Conservation (phyloP, 2,329 filamentous ascomycete species). For the Aspergillus vadensis region DNA sequence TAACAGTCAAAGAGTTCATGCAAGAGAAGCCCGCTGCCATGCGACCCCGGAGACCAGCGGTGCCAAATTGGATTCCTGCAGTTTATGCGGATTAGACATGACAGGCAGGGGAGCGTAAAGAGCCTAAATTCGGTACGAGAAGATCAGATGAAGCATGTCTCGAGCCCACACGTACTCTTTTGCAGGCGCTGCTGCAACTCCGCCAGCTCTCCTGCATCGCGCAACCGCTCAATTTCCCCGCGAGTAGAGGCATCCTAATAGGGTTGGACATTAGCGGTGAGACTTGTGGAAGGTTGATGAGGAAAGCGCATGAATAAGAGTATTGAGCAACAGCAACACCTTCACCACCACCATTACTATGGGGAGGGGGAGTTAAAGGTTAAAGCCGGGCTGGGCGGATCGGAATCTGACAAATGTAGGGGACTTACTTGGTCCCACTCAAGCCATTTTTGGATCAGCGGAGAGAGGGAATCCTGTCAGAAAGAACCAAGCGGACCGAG, state of each 20-base stretch:
- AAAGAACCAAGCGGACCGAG: constrained; percentile 10
- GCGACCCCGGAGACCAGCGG: constrained; percentile 62
- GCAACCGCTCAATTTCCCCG: constrained; percentile 56
- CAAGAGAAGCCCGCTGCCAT: constrained; percentile 67
- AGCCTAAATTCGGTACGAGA: constrained; percentile 5
- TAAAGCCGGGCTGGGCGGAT: background rate
- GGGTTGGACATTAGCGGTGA: constrained; percentile 10
- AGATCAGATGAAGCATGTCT: background rate
- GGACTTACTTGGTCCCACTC: constrained; percentile 53
- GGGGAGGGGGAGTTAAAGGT: too few relatives aligned
- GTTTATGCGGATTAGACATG: constrained; percentile 11
- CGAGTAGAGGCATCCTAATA: constrained; percentile 53
- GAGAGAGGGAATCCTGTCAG: constrained; percentile 36
- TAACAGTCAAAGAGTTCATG: constrained; percentile 62
- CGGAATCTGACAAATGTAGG: background rate
- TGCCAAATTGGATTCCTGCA: constrained; percentile 61
- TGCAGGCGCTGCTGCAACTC: constrained; percentile 58
- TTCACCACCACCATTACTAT: too few relatives aligned
- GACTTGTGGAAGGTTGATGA: background rate
- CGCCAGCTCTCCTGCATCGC: constrained; percentile 46
- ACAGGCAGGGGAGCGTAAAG: background rate
- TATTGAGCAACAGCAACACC: too few relatives aligned
- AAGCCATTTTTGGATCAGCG: constrained; percentile 59
- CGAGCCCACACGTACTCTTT: constrained; percentile 42
- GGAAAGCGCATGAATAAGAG: background rate